phyloP scores from a whole-genome alignment of 2,329 filamentous ascomycete genomes.

The Aureobasidium mangrovei region DNA sequence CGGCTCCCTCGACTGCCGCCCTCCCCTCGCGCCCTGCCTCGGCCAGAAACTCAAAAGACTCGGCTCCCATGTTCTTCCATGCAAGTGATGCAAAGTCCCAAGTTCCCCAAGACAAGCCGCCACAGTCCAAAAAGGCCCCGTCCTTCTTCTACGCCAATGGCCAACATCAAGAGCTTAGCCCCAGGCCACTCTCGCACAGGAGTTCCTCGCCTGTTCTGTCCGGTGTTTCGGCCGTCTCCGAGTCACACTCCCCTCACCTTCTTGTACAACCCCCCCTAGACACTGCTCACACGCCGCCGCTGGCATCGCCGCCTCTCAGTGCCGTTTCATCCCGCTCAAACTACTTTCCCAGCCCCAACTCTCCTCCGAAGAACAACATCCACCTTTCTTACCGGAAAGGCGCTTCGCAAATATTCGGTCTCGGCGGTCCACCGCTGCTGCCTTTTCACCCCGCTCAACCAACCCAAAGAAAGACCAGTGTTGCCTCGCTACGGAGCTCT shows the following conservation, averaged over 20 bases:
- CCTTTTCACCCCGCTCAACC: constrained; percentile 5
- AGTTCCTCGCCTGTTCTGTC: constrained; percentile 25
- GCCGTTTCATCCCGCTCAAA: constrained; percentile 23
- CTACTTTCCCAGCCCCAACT: constrained; percentile 28
- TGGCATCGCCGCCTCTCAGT: constrained; percentile 27
- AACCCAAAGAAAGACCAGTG: background rate
- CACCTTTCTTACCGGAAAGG: constrained; percentile 43
- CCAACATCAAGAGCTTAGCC: constrained; percentile 30
- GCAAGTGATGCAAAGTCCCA: constrained; percentile 62
- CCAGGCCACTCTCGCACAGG: constrained; percentile 19
- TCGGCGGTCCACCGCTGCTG: background rate
- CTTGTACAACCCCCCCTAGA: constrained; percentile 1
- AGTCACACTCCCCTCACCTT: constrained; percentile 5
- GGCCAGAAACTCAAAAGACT: background rate
- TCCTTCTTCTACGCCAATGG: constrained; percentile 46
- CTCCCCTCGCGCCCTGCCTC: background rate
- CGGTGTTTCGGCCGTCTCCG: constrained; percentile 24
- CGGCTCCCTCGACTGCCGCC: background rate
- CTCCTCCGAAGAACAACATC: constrained; percentile 39
- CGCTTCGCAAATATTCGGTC: constrained; percentile 39
- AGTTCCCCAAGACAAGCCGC: constrained; percentile 24
- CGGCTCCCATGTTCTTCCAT: constrained; percentile 63
- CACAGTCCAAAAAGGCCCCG: constrained; percentile 35
- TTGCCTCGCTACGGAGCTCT: background rate
- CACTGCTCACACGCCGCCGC: constrained; percentile 19